These are phyloP conservation scores for Ophiostoma tasmaniense DNA, from an alignment of 2,329 filamentous ascomycete genomes.

Conservation along the genomic window DNA sequence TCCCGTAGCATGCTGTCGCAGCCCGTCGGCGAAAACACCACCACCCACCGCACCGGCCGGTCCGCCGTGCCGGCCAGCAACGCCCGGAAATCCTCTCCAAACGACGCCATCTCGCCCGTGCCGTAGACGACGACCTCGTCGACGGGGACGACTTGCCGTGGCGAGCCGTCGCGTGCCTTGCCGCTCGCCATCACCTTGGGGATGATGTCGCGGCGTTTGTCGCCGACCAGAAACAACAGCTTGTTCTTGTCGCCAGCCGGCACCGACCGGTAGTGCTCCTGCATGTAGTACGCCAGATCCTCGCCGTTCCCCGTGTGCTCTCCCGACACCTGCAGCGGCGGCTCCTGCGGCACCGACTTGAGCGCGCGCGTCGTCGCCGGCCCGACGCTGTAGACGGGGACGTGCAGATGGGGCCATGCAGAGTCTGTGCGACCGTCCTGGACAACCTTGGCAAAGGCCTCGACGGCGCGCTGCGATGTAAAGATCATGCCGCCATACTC, in stretches of 20 bases:
- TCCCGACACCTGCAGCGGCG: conserved; percentile 59
- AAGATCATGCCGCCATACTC: conserved; percentile 71
- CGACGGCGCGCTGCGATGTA: conserved; percentile 75
- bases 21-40: conserved; percentile 63
- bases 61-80: conserved; percentile 39
- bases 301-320: conserved; percentile 80
- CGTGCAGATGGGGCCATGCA: conserved; percentile 45
- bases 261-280: conserved; percentile 57
- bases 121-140: conserved; percentile 80
- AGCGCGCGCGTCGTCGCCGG: conserved; percentile 74
- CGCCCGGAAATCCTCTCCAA: conserved; percentile 56
- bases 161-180: conserved; percentile 15
- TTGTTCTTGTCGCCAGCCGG: conserved; percentile 23
- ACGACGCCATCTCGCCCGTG: conserved; percentile 72
- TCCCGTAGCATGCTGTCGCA: conserved; percentile 52
- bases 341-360: conserved; percentile 40
- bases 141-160: conserved; percentile 40
- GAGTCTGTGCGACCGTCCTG: conserved; percentile 34
- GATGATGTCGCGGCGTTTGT: conserved; percentile 83
- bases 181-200: conserved; percentile 63
- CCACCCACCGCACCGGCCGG: conserved; percentile 54
- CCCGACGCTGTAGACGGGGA: conserved; percentile 68
- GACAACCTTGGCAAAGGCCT: conserved; percentile 61
- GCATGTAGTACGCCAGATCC: conserved; percentile 66
- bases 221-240: conserved; percentile 81